Conservation (phyloP, 2,329 filamentous ascomycete genomes). For the Cladophialophora yegresii region DNA sequence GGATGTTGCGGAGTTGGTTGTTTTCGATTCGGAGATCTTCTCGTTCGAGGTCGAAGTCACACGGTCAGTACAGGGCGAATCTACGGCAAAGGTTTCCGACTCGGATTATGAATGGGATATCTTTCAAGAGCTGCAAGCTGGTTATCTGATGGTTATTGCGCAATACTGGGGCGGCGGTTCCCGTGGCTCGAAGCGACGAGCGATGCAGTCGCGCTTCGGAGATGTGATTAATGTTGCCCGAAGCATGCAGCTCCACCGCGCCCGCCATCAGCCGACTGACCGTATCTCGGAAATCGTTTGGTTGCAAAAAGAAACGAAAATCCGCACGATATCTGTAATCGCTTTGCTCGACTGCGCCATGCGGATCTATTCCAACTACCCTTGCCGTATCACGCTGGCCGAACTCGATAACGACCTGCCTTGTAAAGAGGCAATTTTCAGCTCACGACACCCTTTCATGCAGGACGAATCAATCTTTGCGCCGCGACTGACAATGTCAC, state of each 20-base stretch:
- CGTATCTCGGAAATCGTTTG: constrained; percentile 44
- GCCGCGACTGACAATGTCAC: constrained; percentile 43
- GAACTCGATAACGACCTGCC: constrained; percentile 51
- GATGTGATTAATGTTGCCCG: constrained; percentile 48
- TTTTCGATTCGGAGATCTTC: constrained; percentile 49
- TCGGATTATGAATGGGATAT: constrained; percentile 40
- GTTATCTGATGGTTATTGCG: constrained; percentile 45
- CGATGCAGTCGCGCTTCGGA: constrained; percentile 49
- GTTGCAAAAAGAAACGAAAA: constrained; percentile 50
- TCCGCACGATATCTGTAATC: constrained; percentile 48
- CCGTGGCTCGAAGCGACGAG: constrained; percentile 44
- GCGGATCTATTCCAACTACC: constrained; percentile 50
- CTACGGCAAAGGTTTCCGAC: constrained; percentile 10
- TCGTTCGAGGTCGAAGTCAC: constrained; percentile 46
- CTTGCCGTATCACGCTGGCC: constrained; percentile 44
- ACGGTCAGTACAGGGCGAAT: constrained; percentile 39
- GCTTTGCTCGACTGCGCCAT: constrained; percentile 50
- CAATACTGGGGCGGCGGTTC: constrained; percentile 52
- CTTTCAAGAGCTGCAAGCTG: constrained; percentile 49
- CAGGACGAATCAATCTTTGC: constrained; percentile 45
- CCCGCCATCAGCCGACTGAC: constrained; percentile 45
- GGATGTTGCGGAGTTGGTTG: constrained; percentile 49
- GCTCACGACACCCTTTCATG: constrained; percentile 47
- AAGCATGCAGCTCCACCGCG: constrained; percentile 44
- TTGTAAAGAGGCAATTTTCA: constrained; percentile 46